Evolutionary conservation across 148 eudicot genomes (phyloP).

Genomic region (Nyssa sinensis): DNA sequence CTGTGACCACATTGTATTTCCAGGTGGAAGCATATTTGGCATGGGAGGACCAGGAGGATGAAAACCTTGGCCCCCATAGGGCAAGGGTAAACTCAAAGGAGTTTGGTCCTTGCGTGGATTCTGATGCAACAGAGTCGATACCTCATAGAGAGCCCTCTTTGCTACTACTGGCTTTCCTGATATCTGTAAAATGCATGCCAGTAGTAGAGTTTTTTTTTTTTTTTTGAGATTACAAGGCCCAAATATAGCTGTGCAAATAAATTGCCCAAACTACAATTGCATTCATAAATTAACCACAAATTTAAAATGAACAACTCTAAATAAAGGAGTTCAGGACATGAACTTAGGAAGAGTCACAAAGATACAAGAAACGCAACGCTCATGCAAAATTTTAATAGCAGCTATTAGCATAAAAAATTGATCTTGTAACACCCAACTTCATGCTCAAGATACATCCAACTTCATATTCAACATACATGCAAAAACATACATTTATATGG

Average conservation of each 20-base stretch:
- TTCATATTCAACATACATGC: too few relatives aligned
- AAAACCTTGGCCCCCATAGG: slow-evolving; percentile 40
- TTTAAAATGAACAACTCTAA: not conserved
- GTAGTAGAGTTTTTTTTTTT: not conserved
- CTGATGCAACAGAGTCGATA: slow-evolving; percentile 67
- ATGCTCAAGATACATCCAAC: too few relatives aligned
- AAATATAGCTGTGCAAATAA: not conserved
- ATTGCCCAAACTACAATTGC: not conserved
- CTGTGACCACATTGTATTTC: slow-evolving; percentile 9
- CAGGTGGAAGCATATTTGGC: not conserved
- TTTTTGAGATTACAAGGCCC: not conserved
- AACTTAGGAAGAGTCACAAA: not conserved
- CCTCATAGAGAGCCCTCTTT: slow-evolving; percentile 68
- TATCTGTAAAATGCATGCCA: slow-evolving; percentile 38
- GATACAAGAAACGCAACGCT: not conserved
- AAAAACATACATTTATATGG: too few relatives aligned
- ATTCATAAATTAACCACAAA: not conserved
- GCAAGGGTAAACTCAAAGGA: slow-evolving; percentile 42
- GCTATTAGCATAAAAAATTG: too few relatives aligned
- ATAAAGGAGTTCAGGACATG: not conserved
- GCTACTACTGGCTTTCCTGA: slow-evolving; percentile 59
- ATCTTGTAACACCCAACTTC: too few relatives aligned
- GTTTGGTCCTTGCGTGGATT: slow-evolving; percentile 76
- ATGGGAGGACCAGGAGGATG: slow-evolving; percentile 31
- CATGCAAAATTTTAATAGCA: too few relatives aligned